These are phyloP conservation scores for Osmozyma mogii DNA, from an alignment of 805 yeast species.

Conservation along the genomic window DNA sequence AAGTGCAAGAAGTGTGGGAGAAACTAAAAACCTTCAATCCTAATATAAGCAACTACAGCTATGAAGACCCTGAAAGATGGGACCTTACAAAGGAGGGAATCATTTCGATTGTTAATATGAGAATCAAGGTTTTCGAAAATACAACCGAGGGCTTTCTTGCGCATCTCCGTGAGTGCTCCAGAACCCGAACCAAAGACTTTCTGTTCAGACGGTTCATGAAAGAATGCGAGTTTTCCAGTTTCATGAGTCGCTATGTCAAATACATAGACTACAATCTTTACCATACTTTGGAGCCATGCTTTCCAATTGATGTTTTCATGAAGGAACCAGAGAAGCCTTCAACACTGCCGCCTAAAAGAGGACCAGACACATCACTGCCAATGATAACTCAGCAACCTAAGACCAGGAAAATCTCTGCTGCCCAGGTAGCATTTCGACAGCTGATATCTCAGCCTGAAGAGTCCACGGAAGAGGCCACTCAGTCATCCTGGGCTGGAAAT, in stretches of 20 bases:
- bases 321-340: background rate
- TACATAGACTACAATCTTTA: slow-evolving; percentile 1
- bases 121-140: slow-evolving; percentile 1
- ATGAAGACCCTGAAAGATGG: background rate
- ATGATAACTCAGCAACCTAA: background rate
- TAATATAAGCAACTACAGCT: no score
- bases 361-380: background rate
- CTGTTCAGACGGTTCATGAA: background rate
- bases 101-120: slow-evolving; percentile 1
- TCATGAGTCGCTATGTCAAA: slow-evolving; percentile 1
- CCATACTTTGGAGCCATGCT: slow-evolving; percentile 1
- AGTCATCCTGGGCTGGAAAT: slow-evolving; percentile 1
- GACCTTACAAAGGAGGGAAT: background rate
- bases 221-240: background rate
- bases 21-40: slow-evolving; percentile 2
- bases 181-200: background rate
- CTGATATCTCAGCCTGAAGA: background rate
- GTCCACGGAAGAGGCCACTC: background rate
- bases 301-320: slow-evolving; percentile 2
- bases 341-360: background rate
- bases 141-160: slow-evolving; percentile 1
- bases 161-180: background rate
- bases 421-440: slow-evolving; percentile 2
- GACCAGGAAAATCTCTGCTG: background rate
- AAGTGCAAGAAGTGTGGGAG: slow-evolving; percentile 3